Evolutionary conservation across 805 yeast genomes (phyloP).

Genomic region (Candida cerambycidarum): DNA sequence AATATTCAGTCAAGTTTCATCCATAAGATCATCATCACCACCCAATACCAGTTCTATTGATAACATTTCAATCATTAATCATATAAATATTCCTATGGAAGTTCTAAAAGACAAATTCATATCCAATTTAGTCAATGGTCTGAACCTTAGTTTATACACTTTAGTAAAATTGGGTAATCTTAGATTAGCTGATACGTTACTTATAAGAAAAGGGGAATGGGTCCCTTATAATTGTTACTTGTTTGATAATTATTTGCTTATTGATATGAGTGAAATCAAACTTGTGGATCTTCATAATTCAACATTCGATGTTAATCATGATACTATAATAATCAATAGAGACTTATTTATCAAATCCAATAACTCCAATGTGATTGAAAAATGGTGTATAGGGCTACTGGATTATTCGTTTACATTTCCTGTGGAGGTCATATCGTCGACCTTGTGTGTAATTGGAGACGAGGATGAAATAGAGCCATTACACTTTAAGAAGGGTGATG

Average conservation of each 20-base stretch:
- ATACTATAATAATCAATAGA: conserved; percentile 1
- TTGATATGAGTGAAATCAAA: neutral
- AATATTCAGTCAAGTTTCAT: conserved; percentile 3
- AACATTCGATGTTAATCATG: conserved; percentile 9
- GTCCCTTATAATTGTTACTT: conserved; percentile 25
- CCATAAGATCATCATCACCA: conserved; percentile 22
- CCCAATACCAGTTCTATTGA: conserved; percentile 12
- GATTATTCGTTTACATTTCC: conserved; percentile 35
- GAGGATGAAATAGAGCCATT: too few species aligned
- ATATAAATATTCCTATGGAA: conserved; percentile 24
- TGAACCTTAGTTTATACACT: conserved; percentile 23
- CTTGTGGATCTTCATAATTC: conserved; percentile 7
- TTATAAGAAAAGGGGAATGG: conserved; percentile 16
- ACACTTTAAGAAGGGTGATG: neutral
- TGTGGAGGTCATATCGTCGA: conserved; percentile 34
- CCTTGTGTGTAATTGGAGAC: conserved; percentile 13
- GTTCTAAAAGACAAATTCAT: conserved; percentile 29
- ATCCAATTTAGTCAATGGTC: conserved; percentile 26
- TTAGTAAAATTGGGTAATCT: conserved; percentile 34
- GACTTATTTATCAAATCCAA: conserved; percentile 28
- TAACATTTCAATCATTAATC: conserved; percentile 17
- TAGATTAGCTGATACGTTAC: conserved; percentile 35
- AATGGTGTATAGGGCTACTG: conserved; percentile 44
- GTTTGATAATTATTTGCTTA: conserved; percentile 32
- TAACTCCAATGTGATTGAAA: conserved; percentile 34